Conservation (phyloP, 345 rosid genomes). For the Citrus unshiu region DNA sequence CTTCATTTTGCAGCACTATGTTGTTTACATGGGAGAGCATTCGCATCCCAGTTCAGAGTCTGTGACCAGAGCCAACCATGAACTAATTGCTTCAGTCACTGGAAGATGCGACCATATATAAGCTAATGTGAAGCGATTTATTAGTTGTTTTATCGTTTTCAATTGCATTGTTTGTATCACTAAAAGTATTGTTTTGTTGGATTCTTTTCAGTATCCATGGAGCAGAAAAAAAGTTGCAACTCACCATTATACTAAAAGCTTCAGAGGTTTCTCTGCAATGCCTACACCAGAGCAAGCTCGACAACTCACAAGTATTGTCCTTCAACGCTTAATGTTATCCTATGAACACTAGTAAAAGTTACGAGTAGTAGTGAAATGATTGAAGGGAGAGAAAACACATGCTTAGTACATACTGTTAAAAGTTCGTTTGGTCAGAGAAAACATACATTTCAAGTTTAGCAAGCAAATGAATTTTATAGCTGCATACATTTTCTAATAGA, state of each 20-base stretch:
- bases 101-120: slow-evolving; percentile 25
- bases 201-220: slow-evolving; percentile 27
- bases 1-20: slow-evolving; percentile 36
- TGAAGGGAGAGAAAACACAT: too few species aligned
- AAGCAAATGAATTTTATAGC: not conserved
- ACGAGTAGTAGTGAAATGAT: too few species aligned
- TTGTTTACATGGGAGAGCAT: slow-evolving; percentile 51
- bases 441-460: not conserved
- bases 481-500: not conserved
- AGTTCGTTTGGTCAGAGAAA: too few species aligned
- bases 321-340: not conserved
- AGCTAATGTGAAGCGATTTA: not conserved
- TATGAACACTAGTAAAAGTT: not conserved
- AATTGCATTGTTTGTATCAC: not conserved
- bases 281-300: slow-evolving; percentile 43
- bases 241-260: slow-evolving; percentile 50
- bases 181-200: not conserved
- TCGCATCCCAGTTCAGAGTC: slow-evolving; percentile 41
- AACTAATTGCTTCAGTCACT: slow-evolving; percentile 35
- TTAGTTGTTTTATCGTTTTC: too few species aligned
- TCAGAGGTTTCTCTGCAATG: slow-evolving; percentile 52
- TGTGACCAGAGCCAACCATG: slow-evolving; percentile 37
- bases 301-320: slow-evolving; percentile 21
- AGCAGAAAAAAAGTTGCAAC: slow-evolving; percentile 27
- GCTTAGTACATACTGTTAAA: too few species aligned